A percentile compares a stretch with the other conserved stretches of the same genome.
These are phyloP conservation scores for Mucuna pruriens DNA, from an alignment of 306 rosid species.

Conservation along the genomic window DNA sequence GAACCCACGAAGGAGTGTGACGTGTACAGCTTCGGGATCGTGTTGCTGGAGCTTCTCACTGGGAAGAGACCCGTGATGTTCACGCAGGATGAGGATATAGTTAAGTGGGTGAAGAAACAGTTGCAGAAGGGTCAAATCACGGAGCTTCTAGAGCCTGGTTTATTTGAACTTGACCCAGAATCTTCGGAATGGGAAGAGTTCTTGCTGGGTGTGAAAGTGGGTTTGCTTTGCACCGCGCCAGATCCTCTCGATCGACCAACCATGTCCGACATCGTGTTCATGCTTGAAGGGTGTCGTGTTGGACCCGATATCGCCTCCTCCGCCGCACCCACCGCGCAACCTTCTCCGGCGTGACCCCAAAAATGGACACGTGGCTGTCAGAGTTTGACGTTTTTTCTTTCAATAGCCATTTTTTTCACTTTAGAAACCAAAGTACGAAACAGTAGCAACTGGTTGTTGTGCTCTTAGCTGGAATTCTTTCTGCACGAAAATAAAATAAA, in stretches of 20 bases:
- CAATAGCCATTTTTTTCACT: background rate
- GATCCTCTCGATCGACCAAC: constrained; percentile 19
- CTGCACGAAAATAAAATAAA: background rate
- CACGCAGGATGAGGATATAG: constrained; percentile 8
- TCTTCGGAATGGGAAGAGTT: constrained; percentile 20
- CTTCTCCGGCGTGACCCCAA: background rate
- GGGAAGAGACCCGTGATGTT: constrained; percentile 18
- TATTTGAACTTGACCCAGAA: constrained; percentile 11
- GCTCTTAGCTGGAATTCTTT: background rate
- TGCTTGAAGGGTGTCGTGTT: constrained; percentile 27
- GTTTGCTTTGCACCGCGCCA: background rate
- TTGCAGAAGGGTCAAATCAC: constrained; percentile 4
- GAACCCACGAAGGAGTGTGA: constrained; percentile 8
- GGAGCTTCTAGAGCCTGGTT: background rate
- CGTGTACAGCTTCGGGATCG: constrained; percentile 23
- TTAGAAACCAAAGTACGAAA: background rate
- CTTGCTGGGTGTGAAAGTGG: constrained; percentile 17
- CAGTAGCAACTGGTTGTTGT: background rate
- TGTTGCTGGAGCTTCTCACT: background rate
- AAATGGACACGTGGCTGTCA: background rate
- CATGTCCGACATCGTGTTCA: constrained; percentile 13
- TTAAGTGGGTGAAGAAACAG: constrained; percentile 17
- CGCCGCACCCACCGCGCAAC: constrained; percentile 1
- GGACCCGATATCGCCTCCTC: constrained; percentile 2
- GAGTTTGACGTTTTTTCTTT: background rate